Percentiles rank a stretch among this genome's conserved stretches.
These are phyloP conservation scores for Hyaloscypha variabilis DNA, from an alignment of 495 filamentous ascomycete species.

Conservation along the genomic window DNA sequence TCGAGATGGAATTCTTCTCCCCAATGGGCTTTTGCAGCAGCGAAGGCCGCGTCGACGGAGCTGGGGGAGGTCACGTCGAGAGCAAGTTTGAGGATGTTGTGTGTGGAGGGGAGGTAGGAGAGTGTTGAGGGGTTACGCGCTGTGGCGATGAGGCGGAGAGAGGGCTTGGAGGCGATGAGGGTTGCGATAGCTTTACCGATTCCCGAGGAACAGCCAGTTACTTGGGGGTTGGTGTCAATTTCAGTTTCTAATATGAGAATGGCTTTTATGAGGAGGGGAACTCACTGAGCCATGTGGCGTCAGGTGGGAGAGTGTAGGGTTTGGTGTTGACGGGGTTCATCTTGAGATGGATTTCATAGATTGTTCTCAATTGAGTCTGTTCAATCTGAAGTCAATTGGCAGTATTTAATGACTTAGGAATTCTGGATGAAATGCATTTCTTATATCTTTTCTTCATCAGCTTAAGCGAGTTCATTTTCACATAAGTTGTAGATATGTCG, in stretches of 20 bases:
- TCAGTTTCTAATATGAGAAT: background rate
- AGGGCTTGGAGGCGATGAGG: slow-evolving; percentile 25
- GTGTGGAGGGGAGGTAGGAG: slow-evolving; percentile 30
- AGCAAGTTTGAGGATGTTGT: slow-evolving; percentile 41
- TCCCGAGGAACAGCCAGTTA: slow-evolving; percentile 53
- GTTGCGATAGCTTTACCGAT: slow-evolving; percentile 49
- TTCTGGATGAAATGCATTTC: no score
- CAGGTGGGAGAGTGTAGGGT: slow-evolving; percentile 46
- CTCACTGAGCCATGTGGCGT: slow-evolving; percentile 56
- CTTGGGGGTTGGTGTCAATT: slow-evolving; percentile 26
- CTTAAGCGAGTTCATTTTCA: no score
- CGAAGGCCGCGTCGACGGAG: slow-evolving; percentile 44
- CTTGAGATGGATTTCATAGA: background rate
- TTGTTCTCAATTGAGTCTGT: background rate
- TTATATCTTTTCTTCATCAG: no score
- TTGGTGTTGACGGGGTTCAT: slow-evolving; percentile 40
- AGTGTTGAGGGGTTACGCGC: slow-evolving; percentile 38
- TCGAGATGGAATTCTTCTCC: slow-evolving; percentile 43
- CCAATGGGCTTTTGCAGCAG: slow-evolving; percentile 11
- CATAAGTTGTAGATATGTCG: no score
- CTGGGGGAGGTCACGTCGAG: slow-evolving; percentile 50
- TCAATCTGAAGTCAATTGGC: background rate
- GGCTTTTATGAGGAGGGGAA: slow-evolving; percentile 2
- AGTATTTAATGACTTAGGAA: no score
- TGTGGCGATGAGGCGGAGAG: slow-evolving; percentile 41